Evolutionary conservation across 352 stramenopile genomes (phyloP).

Genomic region (Peronospora tabacina): DNA sequence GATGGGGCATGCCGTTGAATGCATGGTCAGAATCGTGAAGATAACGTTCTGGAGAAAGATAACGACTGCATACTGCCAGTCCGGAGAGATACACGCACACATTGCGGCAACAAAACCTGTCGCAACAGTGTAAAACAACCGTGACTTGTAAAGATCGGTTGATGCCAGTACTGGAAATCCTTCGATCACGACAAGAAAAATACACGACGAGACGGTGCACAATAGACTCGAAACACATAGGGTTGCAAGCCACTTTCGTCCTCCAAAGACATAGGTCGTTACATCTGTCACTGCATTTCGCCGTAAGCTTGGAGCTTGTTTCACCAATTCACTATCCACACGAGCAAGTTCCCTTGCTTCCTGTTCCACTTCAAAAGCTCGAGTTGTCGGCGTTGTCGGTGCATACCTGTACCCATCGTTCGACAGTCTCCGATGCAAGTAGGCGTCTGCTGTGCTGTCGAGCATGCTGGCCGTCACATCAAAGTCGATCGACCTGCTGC

Average conservation of each 20-base stretch:
- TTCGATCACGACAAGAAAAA: conserved; percentile 30
- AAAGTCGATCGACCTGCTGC: conserved; percentile 12
- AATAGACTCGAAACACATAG: conserved; percentile 27
- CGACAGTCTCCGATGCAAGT: conserved; percentile 19
- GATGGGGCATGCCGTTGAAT: conserved; percentile 52
- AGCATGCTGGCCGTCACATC: conserved; percentile 11
- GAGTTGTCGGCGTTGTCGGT: conserved; percentile 6
- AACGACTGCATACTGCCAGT: conserved; percentile 43
- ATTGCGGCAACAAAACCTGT: conserved; percentile 35
- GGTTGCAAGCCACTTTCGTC: conserved; percentile 41
- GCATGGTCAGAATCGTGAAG: conserved; percentile 47
- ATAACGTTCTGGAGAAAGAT: conserved; percentile 38
- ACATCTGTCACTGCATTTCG: conserved; percentile 27
- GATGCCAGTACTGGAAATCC: conserved; percentile 26
- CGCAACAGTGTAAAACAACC: conserved; percentile 37
- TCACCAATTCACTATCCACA: conserved; percentile 27
- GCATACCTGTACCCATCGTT: conserved; percentile 4
- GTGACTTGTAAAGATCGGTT: conserved; percentile 48
- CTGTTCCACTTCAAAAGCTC: conserved; percentile 25
- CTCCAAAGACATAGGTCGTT: conserved; percentile 21
- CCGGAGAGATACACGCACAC: conserved; percentile 41
- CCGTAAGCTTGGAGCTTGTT: conserved; percentile 18
- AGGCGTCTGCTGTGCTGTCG: conserved; percentile 6
- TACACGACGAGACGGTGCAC: conserved; percentile 23
- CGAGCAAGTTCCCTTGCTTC: conserved; percentile 20